A percentile compares a stretch with the other conserved stretches of the same genome.
Evolutionary conservation across 2,329 filamentous ascomycete species (phyloP).

Genomic region (Ilyonectria destructans): DNA sequence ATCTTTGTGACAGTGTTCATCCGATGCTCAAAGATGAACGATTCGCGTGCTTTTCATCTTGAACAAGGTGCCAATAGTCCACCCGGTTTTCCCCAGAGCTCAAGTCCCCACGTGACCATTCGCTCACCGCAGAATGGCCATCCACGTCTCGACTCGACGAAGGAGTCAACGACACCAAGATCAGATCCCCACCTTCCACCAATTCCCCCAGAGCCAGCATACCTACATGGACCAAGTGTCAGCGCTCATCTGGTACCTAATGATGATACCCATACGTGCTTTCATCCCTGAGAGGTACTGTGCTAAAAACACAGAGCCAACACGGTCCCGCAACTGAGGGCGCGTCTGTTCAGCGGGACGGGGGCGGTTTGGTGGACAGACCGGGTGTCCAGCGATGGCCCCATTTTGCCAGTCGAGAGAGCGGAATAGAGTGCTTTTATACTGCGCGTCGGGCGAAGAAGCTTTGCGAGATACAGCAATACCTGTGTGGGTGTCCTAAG

Average conservation of each 20-base stretch:
- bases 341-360: background rate
- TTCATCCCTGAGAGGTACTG: no score
- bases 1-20: slow-evolving; percentile 10
- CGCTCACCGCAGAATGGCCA: no score
- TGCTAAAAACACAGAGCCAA: no score
- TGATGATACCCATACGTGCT: background rate
- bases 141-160: no score
- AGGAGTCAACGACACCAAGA: no score
- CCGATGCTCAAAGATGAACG: slow-evolving; percentile 1
- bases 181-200: no score
- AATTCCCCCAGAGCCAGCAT: no score
- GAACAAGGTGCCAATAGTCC: background rate
- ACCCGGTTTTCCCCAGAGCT: no score
- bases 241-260: background rate
- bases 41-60: slow-evolving; percentile 1
- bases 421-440: background rate
- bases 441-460: background rate
- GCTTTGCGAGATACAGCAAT: slow-evolving; percentile 1
- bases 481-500: background rate
- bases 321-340: background rate
- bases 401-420: background rate
- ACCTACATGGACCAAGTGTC: no score
- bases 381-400: background rate
- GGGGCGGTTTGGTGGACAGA: background rate
- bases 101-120: no score